Evolutionary conservation across 2,329 filamentous ascomycete species (phyloP).

Genomic region (Phyllosticta citribraziliensis): DNA sequence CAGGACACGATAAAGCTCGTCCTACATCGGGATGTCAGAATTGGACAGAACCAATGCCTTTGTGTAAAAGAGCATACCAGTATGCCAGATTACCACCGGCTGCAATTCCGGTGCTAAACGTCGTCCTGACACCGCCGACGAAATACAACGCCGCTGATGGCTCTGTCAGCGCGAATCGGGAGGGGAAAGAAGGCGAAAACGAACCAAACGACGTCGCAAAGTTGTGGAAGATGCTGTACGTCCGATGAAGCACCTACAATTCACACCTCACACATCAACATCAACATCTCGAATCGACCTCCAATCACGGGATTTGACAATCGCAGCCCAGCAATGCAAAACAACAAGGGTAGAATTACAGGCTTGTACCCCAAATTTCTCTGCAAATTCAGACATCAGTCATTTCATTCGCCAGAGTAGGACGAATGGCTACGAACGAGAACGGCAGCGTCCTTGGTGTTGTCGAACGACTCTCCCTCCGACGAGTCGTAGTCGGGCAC

Average conservation of each 20-base stretch:
- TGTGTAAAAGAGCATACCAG: slow-evolving; percentile 32
- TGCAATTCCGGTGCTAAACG: slow-evolving; percentile 53
- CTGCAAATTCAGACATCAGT: background rate
- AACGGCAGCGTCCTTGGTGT: slow-evolving; percentile 3
- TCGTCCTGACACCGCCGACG: slow-evolving; percentile 50
- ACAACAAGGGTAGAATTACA: background rate
- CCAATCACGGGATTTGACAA: background rate
- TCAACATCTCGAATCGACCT: background rate
- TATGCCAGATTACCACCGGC: slow-evolving; percentile 52
- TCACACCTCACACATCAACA: background rate
- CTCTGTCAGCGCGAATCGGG: slow-evolving; percentile 7
- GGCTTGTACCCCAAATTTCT: slow-evolving; percentile 6
- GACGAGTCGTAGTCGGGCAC: background rate
- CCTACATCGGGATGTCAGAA: slow-evolving; percentile 25
- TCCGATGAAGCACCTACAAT: slow-evolving; percentile 5
- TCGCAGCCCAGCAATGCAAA: background rate
- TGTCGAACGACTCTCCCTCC: background rate
- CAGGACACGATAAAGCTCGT: slow-evolving; percentile 51
- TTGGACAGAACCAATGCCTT: too few relatives aligned
- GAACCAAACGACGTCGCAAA: slow-evolving; percentile 5
- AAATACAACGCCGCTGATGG: slow-evolving; percentile 49
- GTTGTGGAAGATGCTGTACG: slow-evolving; percentile 6
- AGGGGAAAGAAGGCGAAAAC: background rate
- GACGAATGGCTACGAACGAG: background rate
- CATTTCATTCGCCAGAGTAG: background rate